Percentiles rank a stretch among this genome's conserved stretches.
These are phyloP conservation scores for Chrysanthemum makinoi DNA, from an alignment of 129 eudicot species.

Conservation along the genomic window DNA sequence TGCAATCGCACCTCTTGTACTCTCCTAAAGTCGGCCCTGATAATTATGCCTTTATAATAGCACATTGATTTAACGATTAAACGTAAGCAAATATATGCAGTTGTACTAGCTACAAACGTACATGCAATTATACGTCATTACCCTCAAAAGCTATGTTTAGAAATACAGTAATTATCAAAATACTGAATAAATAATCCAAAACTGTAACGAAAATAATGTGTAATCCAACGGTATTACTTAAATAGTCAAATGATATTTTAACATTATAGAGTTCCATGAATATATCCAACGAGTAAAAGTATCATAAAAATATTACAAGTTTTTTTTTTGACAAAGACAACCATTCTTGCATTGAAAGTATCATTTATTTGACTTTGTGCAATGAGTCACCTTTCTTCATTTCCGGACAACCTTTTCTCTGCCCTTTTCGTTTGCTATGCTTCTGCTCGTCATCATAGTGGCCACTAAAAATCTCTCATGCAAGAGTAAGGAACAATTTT, in stretches of 20 bases:
- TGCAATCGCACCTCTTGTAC: too few relatives aligned
- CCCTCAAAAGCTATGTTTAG: too few relatives aligned
- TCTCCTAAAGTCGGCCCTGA: too few relatives aligned
- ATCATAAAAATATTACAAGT: background rate
- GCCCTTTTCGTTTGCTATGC: constrained; percentile 3
- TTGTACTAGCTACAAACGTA: background rate
- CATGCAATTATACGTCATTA: too few relatives aligned
- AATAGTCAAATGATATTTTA: background rate
- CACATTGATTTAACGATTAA: background rate
- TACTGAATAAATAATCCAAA: too few relatives aligned
- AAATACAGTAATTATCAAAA: background rate
- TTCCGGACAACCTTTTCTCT: constrained; percentile 19
- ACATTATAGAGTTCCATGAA: too few relatives aligned
- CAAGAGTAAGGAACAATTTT: constrained; percentile 29
- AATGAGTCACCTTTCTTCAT: constrained; percentile 27
- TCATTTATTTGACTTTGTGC: constrained; percentile 29
- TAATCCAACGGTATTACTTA: background rate
- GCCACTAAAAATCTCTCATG: constrained; percentile 22
- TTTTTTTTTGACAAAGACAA: constrained; percentile 11
- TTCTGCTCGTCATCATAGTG: constrained; percentile 28
- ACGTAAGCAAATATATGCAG: background rate
- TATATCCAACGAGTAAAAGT: background rate
- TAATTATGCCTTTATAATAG: constrained; percentile 10
- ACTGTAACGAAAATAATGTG: too few relatives aligned
- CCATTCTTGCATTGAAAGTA: constrained; percentile 30